A percentile compares a stretch with the other conserved stretches of the same genome.
These are phyloP conservation scores for Xylaria palmicola DNA, from an alignment of 495 filamentous ascomycete species.

Conservation along the genomic window DNA sequence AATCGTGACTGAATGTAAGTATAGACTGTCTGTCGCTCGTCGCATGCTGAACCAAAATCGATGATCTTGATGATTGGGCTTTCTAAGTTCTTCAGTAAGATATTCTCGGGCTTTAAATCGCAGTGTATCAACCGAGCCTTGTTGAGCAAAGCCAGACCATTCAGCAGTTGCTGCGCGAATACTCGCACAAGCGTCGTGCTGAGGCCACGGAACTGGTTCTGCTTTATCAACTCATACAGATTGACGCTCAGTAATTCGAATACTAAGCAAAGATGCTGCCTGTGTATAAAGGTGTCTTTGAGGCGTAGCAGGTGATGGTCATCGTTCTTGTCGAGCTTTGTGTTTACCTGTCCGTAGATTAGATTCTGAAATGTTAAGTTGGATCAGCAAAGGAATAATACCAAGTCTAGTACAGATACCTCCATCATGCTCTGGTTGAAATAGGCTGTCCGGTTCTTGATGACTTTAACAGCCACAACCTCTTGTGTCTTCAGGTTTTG, in stretches of 20 bases:
- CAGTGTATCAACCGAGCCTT: slow-evolving; percentile 98
- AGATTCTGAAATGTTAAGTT: not conserved
- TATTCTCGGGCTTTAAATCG: slow-evolving; percentile 98
- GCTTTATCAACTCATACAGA: slow-evolving; percentile 98
- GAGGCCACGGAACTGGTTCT: slow-evolving; percentile 97
- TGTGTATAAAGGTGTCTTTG: slow-evolving; percentile 98
- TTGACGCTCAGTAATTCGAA: slow-evolving; percentile 98
- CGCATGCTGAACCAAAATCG: slow-evolving; percentile 98
- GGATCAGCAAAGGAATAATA: slow-evolving; percentile 45
- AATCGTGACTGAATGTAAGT: slow-evolving; percentile 99
- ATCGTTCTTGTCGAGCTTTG: slow-evolving; percentile 98
- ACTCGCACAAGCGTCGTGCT: slow-evolving; percentile 98
- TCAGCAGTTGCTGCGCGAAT: slow-evolving; percentile 95
- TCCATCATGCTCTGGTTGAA: slow-evolving; percentile 99
- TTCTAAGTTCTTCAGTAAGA: slow-evolving; percentile 96
- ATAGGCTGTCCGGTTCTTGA: slow-evolving; percentile 98
- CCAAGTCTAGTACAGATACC: slow-evolving; percentile 94
- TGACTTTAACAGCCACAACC: slow-evolving; percentile 98
- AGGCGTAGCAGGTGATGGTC: slow-evolving; percentile 95
- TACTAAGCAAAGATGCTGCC: slow-evolving; percentile 95
- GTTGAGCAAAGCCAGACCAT: slow-evolving; percentile 87
- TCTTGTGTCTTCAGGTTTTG: slow-evolving; percentile 98
- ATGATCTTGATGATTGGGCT: slow-evolving; percentile 99
- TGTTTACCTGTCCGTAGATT: slow-evolving; percentile 75
- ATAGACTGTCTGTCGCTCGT: slow-evolving; percentile 98